phyloP scores from a whole-genome alignment of 352 stramenopile species.

The Phytophthora tentaculata region DNA sequence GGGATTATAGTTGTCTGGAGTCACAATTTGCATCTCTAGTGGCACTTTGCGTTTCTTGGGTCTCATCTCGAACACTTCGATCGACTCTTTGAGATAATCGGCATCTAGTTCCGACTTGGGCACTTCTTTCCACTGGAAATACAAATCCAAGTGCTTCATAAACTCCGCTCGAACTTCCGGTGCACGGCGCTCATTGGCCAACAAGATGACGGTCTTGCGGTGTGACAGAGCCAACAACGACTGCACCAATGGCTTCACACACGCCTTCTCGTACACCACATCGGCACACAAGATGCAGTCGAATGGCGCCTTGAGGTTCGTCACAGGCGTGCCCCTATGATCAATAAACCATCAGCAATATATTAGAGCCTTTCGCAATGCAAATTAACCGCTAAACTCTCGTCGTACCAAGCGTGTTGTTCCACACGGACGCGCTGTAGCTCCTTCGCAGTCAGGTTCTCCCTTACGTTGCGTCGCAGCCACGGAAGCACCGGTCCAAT shows the following conservation, averaged over 20 bases:
- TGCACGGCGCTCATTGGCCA: conserved; percentile 78
- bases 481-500: conserved; percentile 79
- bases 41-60: conserved; percentile 82
- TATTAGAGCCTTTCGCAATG: too few relatives aligned
- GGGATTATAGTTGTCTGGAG: conserved; percentile 30
- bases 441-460: conserved; percentile 70
- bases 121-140: conserved; percentile 82
- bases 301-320: conserved; percentile 64
- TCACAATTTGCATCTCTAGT: conserved; percentile 67
- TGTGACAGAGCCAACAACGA: conserved; percentile 79
- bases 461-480: conserved; percentile 74
- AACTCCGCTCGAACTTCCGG: conserved; percentile 73
- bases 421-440: conserved; percentile 60
- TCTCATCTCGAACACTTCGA: conserved; percentile 82
- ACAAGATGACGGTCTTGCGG: conserved; percentile 78
- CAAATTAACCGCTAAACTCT: too few relatives aligned
- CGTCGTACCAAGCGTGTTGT: conserved; percentile 57
- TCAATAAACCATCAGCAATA: conserved; percentile 5
- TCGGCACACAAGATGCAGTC: conserved; percentile 85
- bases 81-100: conserved; percentile 74
- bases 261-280: conserved; percentile 84
- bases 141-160: conserved; percentile 61
- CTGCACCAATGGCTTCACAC: conserved; percentile 78
- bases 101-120: conserved; percentile 60
- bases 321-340: conserved; percentile 64